Percentiles rank a stretch among this genome's conserved stretches.
phyloP scores from a whole-genome alignment of 306 rosid species.

The Sechiopsis laciniata region DNA sequence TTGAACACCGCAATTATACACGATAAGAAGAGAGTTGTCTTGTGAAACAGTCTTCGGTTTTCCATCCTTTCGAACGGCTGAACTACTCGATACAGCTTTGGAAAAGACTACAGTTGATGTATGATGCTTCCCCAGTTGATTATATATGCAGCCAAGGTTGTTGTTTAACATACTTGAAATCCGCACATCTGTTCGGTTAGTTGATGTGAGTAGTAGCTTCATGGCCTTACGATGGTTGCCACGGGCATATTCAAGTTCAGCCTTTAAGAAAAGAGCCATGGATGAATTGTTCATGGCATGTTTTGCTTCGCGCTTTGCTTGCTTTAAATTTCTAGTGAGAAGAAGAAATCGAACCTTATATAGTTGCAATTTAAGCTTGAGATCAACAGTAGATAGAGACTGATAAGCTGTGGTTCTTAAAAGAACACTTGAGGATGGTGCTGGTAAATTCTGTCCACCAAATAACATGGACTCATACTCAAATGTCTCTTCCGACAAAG shows the following conservation, averaged over 20 bases:
- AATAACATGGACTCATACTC: slow-evolving; percentile 65
- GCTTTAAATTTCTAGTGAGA: slow-evolving; percentile 81
- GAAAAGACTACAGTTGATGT: slow-evolving; percentile 77
- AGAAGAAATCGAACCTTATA: slow-evolving; percentile 87
- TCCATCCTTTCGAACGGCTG: slow-evolving; percentile 73
- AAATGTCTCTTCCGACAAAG: slow-evolving; percentile 69
- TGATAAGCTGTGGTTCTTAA: slow-evolving; percentile 58
- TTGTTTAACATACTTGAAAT: slow-evolving; percentile 77
- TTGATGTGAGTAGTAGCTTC: slow-evolving; percentile 86
- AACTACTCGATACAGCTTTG: slow-evolving; percentile 67
- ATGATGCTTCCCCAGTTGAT: slow-evolving; percentile 92
- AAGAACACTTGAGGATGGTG: slow-evolving; percentile 58
- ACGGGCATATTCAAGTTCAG: slow-evolving; percentile 93
- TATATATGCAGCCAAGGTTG: slow-evolving; percentile 90
- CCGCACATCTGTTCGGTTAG: slow-evolving; percentile 61
- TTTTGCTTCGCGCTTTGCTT: slow-evolving; percentile 94
- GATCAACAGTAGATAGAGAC: slow-evolving; percentile 59
- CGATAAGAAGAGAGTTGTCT: slow-evolving; percentile 74
- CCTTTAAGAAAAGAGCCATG: slow-evolving; percentile 90
- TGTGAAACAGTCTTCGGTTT: slow-evolving; percentile 65
- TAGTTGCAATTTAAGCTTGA: slow-evolving; percentile 89
- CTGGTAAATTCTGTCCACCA: slow-evolving; percentile 53
- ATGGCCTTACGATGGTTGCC: slow-evolving; percentile 95
- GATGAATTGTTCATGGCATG: slow-evolving; percentile 87
- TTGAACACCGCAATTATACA: slow-evolving; percentile 88